Percentiles rank a stretch among this genome's conserved stretches.
These are phyloP conservation scores for Talaromyces marneffei DNA, from an alignment of 2,329 filamentous ascomycete genomes.

Conservation along the genomic window DNA sequence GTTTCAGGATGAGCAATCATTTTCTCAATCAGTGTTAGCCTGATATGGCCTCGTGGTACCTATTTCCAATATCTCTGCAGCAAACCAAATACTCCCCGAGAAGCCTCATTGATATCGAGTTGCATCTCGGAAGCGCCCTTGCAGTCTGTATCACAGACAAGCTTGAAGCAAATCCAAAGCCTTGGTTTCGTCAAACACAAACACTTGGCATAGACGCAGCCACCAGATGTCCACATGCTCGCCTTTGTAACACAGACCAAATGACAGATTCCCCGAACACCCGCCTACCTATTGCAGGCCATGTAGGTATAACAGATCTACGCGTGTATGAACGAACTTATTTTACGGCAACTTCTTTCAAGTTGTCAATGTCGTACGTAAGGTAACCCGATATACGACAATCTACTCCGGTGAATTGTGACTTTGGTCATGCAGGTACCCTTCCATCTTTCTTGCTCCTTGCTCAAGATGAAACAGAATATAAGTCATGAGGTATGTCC, in stretches of 20 bases:
- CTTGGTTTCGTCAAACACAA: neutral
- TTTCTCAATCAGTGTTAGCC: neutral
- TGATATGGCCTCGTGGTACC: neutral
- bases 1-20: neutral
- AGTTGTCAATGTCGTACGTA: neutral
- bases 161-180: neutral
- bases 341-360: neutral
- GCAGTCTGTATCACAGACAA: neutral
- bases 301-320: neutral
- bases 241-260: neutral
- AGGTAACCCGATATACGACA: neutral
- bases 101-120: neutral
- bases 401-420: neutral
- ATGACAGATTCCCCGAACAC: neutral
- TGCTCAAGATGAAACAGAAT: neutral
- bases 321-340: neutral
- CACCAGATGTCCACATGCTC: neutral
- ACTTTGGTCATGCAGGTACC: neutral
- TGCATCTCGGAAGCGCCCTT: neutral
- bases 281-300: neutral
- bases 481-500: neutral
- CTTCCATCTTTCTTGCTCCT: neutral
- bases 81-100: neutral
- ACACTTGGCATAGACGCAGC: neutral
- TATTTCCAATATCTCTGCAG: neutral